A percentile compares a stretch with the other conserved stretches of the same genome.
Conservation (phyloP, 1,284 basidiomycete genomes). For the Leccinum fuscescens region DNA sequence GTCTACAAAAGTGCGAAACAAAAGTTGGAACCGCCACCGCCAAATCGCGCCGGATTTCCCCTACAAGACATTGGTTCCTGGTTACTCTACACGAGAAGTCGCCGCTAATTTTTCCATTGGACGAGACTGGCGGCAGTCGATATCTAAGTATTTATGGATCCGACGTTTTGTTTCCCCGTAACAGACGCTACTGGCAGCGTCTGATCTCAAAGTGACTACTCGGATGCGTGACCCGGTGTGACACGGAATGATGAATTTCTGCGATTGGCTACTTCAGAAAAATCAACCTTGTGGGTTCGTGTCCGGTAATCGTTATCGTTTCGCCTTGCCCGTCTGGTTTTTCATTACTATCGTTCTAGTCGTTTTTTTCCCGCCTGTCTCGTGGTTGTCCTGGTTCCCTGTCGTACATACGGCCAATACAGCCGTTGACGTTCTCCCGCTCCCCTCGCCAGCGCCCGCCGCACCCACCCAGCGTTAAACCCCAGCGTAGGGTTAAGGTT, state of each 20-base stretch:
- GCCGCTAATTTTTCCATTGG: conserved; percentile 20
- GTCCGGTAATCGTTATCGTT: no score
- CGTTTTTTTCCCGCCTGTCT: no score
- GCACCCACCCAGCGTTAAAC: no score
- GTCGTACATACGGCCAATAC: no score
- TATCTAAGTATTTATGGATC: not conserved
- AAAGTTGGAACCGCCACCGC: not conserved
- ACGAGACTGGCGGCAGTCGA: not conserved
- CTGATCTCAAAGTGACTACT: not conserved
- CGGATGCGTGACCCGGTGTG: not conserved
- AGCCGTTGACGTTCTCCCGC: no score
- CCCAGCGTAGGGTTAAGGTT: no score
- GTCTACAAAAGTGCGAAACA: not conserved
- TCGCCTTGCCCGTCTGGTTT: no score
- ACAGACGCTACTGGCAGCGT: not conserved
- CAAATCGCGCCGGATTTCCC: not conserved
- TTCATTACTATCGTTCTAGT: no score
- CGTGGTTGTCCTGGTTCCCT: no score
- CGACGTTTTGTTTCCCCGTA: not conserved
- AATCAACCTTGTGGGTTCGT: no score
- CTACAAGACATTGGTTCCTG: not conserved
- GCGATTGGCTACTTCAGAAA: no score
- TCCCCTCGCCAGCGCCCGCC: no score
- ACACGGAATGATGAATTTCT: not conserved
- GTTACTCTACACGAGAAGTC: not conserved